Evolutionary conservation across 225 moss, liverwort and hornwort genomes (phyloP).

Genomic region (Rhytidiadelphus loreus): DNA sequence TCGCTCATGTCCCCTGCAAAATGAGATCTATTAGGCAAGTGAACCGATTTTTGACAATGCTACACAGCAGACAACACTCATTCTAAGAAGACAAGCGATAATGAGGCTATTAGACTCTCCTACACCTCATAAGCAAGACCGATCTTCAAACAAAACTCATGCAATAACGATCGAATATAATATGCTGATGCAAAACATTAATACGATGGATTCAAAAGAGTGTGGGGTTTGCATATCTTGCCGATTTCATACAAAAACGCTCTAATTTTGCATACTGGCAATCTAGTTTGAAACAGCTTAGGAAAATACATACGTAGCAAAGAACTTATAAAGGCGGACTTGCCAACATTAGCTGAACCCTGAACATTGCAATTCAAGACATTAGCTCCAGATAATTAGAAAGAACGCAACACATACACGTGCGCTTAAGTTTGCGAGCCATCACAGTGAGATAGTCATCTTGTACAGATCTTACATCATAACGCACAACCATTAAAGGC

Average conservation of each 20-base stretch:
- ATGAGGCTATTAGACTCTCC: not conserved
- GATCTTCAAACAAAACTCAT: not conserved
- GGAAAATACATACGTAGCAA: slow-evolving; percentile 59
- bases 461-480: not conserved
- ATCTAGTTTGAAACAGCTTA: not conserved
- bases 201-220: not conserved
- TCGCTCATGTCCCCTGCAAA: slow-evolving; percentile 77
- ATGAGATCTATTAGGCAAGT: not conserved
- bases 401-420: not conserved
- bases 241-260: not conserved
- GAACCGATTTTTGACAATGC: not conserved
- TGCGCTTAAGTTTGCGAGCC: not conserved
- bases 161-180: not conserved
- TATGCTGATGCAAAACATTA: not conserved
- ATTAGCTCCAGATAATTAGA: not conserved
- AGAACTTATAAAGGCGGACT: slow-evolving; percentile 90
- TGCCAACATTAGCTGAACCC: slow-evolving; percentile 99
- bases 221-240: not conserved
- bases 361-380: slow-evolving; percentile 15
- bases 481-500: not conserved
- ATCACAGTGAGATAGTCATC: not conserved
- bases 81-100: not conserved
- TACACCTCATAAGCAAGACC: not conserved
- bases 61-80: not conserved
- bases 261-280: not conserved